Evolutionary conservation across 1,284 basidiomycete genomes (phyloP), one percentile per base, ranked within the genome.

Genomic region (Tylopilus orsonianus): DNA sequence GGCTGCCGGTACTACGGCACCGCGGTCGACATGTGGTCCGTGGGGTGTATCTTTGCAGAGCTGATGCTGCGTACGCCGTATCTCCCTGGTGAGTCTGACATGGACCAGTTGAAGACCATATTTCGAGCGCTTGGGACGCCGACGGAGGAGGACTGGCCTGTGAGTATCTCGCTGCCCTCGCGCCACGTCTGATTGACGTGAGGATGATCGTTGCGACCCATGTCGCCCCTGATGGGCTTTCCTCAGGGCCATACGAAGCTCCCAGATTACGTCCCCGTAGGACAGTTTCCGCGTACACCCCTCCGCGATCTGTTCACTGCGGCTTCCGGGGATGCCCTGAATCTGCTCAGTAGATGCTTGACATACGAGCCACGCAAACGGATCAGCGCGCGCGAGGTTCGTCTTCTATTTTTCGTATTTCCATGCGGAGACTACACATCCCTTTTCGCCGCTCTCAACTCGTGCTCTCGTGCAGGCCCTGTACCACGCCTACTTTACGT

Each of bases 61-160:
- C 77, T 97, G 34, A 94, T 97, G 90, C 75, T 97, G 34, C 83
- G 94, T n/a, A 91, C 85, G 27, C 94, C 94, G 2, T 97, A 95
- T 62, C 77, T 97, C 26, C 86, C 93, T 1, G 94, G 93, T 10
- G 94, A 98, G 59, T 90, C 83, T 44, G 97, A 99, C 64, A 88
- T 97, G 75, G 95, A 97, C 63, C 97, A 99, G 67, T 72, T 99
- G 22, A 95, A 93, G 61, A 93, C 90, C 24, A 97, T 87, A 51
- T 98, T 97, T 66, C 85, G 89, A 34, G 96, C 96, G 0, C 77
- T 99, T 16, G 97, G 97, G 0, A 95, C 94, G 5, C 97, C 97
- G 0, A 91, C 91, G 1, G 94, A 98, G 61, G 85, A 91, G 44
- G 95, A 98, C 22, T 99, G 97, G 97, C 96, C 96, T 1, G 90